Base-by-base conservation (phyloP, 1,139 yeast species). In the Torulaspora pretoriensis region DNA sequence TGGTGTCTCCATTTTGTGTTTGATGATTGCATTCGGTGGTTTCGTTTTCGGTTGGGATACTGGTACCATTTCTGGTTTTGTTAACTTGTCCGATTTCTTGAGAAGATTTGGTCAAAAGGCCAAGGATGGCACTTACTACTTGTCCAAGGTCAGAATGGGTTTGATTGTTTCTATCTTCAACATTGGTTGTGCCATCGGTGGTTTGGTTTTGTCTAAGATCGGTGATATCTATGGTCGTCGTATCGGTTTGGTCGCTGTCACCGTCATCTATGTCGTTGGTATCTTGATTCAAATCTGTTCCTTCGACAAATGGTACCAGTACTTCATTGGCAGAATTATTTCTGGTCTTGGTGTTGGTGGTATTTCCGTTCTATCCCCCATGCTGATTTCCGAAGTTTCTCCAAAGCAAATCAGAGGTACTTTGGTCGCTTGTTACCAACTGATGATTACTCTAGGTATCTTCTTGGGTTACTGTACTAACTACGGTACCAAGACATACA, bases 61-160 rank as follows among this genome's bases (percentile, higher is more conserved):
- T 27, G 89, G 89, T 69, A 80, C 88, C 57, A 82, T 83, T 63
- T 77, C 84, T 24, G 94, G 95, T 62, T 80, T 84, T 55, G 75
- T 83, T 61, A 81, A 81, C 59, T 81, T 83, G 87, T 67, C 75
- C 5, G 80, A 79, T 56, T 87, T 81, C 61, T 68, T 67, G 41
- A 58, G 61, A 33, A 71, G 77, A 53, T 83, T 82, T 52, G 80
- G 80, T 55, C 35, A 43, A 43, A 48, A 32, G 34, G 31, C 35
- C 23, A 34, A 52, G 8, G 56, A 60, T 4, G 74, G 76, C 42
- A 59, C 51, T 7, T 54, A 56, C 39, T 70, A 71, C 56, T 65
- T 80, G 47, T 70, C 79, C 14, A 74, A 81, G 29, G 73, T 73
- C 19, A 80, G 83, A 69, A 70, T 70, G 37, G 83, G 87, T 56